A percentile compares a stretch with the other conserved stretches of the same genome.
These are phyloP conservation scores for Ambrosia hybrid DNA, from an alignment of 140 eudicot genomes.

Conservation along the genomic window DNA sequence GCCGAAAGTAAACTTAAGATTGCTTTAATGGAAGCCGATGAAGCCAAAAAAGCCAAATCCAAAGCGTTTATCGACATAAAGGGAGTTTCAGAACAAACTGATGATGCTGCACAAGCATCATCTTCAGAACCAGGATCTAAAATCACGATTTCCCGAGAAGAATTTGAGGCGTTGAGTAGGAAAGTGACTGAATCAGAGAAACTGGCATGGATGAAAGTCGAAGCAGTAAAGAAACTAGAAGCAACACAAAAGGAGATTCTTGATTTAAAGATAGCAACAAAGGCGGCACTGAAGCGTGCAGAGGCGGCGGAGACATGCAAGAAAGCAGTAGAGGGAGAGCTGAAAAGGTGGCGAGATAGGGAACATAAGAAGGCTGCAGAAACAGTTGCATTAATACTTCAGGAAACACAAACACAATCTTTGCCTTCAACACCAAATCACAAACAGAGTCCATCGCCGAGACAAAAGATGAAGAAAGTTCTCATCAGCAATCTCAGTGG, in stretches of 20 bases:
- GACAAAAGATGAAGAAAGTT: slow-evolving; percentile 66
- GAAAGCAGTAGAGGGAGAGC: slow-evolving; percentile 91
- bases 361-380: slow-evolving; percentile 91
- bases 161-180: slow-evolving; percentile 65
- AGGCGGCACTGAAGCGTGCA: slow-evolving; percentile 67
- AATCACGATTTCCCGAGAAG: slow-evolving; percentile 71
- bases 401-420: slow-evolving; percentile 49
- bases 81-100: slow-evolving; percentile 44
- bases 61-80: slow-evolving; percentile 15
- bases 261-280: slow-evolving; percentile 58
- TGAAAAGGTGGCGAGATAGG: slow-evolving; percentile 74
- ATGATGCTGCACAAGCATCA: slow-evolving; percentile 68
- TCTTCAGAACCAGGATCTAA: slow-evolving; percentile 69
- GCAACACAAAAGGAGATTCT: slow-evolving; percentile 66
- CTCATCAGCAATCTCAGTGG: slow-evolving; percentile 58
- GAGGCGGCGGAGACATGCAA: slow-evolving; percentile 82
- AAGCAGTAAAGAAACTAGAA: slow-evolving; percentile 59
- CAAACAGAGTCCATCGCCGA: slow-evolving; percentile 38
- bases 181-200: slow-evolving; percentile 78
- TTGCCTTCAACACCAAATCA: slow-evolving; percentile 42
- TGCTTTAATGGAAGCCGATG: slow-evolving; percentile 67
- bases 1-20: slow-evolving; percentile 51
- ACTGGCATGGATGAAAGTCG: slow-evolving; percentile 67
- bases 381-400: slow-evolving; percentile 65
- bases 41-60: slow-evolving; percentile 66